phyloP scores from a whole-genome alignment of 495 filamentous ascomycete genomes.

The Daldinia vernicosa region DNA sequence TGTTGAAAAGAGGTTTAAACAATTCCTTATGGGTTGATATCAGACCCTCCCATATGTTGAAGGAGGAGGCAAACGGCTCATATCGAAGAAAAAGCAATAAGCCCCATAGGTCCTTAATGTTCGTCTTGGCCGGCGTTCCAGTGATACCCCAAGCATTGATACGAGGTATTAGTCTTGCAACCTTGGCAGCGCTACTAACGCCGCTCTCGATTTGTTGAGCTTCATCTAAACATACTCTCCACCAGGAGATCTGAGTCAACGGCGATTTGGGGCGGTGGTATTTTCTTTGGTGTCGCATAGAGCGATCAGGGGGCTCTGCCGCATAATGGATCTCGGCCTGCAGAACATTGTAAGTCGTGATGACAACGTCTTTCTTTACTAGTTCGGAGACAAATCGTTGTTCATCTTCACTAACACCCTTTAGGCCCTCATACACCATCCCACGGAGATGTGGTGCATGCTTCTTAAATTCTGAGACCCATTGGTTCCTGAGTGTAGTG shows the following conservation, averaged over 20 bases:
- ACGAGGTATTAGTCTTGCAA: slow-evolving; percentile 82
- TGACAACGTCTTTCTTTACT: slow-evolving; percentile 74
- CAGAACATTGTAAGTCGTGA: slow-evolving; percentile 87
- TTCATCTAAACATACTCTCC: slow-evolving; percentile 92
- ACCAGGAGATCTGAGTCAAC: slow-evolving; percentile 83
- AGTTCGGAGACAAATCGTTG: slow-evolving; percentile 60
- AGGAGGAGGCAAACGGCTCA: slow-evolving; percentile 72
- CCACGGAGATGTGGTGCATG: slow-evolving; percentile 63
- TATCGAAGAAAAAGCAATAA: slow-evolving; percentile 83
- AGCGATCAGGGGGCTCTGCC: slow-evolving; percentile 67
- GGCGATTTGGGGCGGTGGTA: slow-evolving; percentile 77
- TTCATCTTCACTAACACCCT: slow-evolving; percentile 45
- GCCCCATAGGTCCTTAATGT: slow-evolving; percentile 75
- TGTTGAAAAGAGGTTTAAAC: slow-evolving; percentile 71
- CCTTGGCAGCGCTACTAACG: slow-evolving; percentile 80
- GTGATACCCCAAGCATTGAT: slow-evolving; percentile 93
- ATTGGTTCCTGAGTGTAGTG: slow-evolving; percentile 81
- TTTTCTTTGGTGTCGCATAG: slow-evolving; percentile 70
- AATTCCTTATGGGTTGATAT: slow-evolving; percentile 64
- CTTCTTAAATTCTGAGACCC: slow-evolving; percentile 77
- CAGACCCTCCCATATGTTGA: slow-evolving; percentile 72
- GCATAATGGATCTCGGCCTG: slow-evolving; percentile 80
- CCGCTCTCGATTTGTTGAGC: slow-evolving; percentile 95
- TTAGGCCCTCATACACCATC: slow-evolving; percentile 58
- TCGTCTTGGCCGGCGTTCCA: slow-evolving; percentile 85